phyloP scores from a whole-genome alignment of 495 filamentous ascomycete species.

The Podospora anserina region DNA sequence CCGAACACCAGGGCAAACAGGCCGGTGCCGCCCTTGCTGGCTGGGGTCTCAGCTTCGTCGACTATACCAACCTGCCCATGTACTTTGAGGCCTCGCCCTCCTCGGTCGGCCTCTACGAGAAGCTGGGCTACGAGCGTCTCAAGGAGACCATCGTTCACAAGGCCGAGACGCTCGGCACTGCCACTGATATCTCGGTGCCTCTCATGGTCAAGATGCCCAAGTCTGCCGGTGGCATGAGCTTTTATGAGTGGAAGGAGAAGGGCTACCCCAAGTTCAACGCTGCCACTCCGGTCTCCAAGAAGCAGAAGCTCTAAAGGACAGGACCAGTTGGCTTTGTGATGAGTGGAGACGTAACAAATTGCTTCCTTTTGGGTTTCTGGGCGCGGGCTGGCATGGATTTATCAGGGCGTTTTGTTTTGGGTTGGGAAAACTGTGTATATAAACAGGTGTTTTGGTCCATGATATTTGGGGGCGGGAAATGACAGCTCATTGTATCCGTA shows the following conservation, averaged over 20 bases:
- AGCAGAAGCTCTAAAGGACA: constrained; percentile 7
- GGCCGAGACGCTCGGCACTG: constrained; percentile 27
- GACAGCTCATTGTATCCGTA: not conserved
- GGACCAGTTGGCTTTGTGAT: not conserved
- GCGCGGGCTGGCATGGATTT: not conserved
- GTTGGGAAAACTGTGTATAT: not conserved
- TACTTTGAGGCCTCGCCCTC: constrained; percentile 36
- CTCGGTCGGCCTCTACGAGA: constrained; percentile 27
- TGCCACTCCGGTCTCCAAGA: not conserved
- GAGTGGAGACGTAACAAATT: not conserved
- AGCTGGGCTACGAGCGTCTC: constrained; percentile 30
- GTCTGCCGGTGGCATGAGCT: constrained; percentile 23
- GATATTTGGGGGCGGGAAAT: not conserved
- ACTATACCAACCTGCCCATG: constrained; percentile 38
- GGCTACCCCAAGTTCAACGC: constrained; percentile 22
- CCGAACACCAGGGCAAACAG: constrained; percentile 40
- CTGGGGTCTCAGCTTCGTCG: constrained; percentile 43
- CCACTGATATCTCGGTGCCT: constrained; percentile 29
- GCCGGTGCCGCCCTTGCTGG: constrained; percentile 38
- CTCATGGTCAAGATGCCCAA: constrained; percentile 33
- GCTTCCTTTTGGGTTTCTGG: not conserved
- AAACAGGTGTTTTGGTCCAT: not conserved
- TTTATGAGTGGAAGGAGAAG: constrained; percentile 30
- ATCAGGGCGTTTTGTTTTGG: not conserved
- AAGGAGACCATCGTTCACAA: constrained; percentile 34